Conservation (phyloP, 1,284 basidiomycete genomes). For the Peniophora sp. region DNA sequence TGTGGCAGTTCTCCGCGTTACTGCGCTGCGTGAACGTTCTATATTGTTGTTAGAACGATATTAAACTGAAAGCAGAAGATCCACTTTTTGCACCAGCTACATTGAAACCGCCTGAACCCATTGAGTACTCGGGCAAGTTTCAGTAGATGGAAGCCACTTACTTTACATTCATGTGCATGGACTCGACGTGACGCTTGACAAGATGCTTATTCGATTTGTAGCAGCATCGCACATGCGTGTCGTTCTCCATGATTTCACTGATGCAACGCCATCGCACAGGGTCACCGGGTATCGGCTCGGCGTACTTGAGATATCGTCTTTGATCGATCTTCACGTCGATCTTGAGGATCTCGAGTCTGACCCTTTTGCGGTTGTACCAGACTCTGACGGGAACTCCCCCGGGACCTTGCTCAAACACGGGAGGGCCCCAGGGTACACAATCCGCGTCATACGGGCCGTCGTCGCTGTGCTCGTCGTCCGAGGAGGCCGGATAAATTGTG, state of each 20-base stretch:
- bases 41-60: too few species aligned
- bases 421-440: too few species aligned
- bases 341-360: not conserved
- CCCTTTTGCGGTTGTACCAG: not conserved
- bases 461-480: too few species aligned
- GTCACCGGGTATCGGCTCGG: too few species aligned
- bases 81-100: slow-evolving; percentile 45
- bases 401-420: too few species aligned
- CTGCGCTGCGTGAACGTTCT: slow-evolving; percentile 56
- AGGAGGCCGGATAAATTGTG: too few species aligned
- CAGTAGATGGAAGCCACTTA: slow-evolving; percentile 21
- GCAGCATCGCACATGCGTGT: slow-evolving; percentile 26
- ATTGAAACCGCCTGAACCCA: slow-evolving; percentile 39
- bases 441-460: too few species aligned
- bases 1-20: slow-evolving; percentile 46
- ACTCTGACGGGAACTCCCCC: too few species aligned
- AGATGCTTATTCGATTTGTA: slow-evolving; percentile 57
- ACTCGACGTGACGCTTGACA: slow-evolving; percentile 60
- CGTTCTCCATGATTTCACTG: slow-evolving; percentile 13
- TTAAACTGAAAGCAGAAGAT: too few species aligned
- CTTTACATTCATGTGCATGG: slow-evolving; percentile 55
- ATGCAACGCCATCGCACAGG: slow-evolving; percentile 13
- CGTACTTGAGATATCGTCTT: not conserved
- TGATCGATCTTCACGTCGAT: not conserved
- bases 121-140: slow-evolving; percentile 3